Conservation (phyloP, 2,329 filamentous ascomycete genomes). For the Emergomyces orientalis region DNA sequence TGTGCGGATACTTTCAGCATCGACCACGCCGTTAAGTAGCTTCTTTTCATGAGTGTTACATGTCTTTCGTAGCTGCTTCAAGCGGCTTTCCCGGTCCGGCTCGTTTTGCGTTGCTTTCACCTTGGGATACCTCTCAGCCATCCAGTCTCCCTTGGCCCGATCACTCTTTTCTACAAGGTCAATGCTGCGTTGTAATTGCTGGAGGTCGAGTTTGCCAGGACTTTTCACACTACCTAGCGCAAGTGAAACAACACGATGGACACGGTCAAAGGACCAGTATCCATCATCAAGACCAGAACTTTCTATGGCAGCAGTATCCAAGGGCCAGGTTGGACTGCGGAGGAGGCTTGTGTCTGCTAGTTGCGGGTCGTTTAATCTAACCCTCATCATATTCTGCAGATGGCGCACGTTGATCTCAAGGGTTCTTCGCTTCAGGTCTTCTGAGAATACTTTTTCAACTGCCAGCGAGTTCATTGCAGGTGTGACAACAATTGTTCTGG, state of each 20-base stretch:
- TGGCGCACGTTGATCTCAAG: conserved; percentile 55
- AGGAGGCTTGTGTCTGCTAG: conserved; percentile 21
- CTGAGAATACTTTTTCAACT: conserved; percentile 36
- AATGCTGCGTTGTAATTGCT: conserved; percentile 30
- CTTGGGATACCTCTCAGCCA: conserved; percentile 26
- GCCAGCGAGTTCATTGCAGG: conserved; percentile 36
- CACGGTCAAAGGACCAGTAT: conserved; percentile 51
- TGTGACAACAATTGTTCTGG: conserved; percentile 47
- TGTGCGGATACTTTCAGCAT: conserved; percentile 70
- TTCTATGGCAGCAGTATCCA: conserved; percentile 22
- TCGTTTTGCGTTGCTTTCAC: conserved; percentile 25
- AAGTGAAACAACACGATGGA: conserved; percentile 51
- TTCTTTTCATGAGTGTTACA: conserved; percentile 73
- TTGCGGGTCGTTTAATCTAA: conserved; percentile 29
- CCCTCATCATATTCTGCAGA: conserved; percentile 52
- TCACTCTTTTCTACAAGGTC: conserved; percentile 35
- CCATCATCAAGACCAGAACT: conserved; percentile 40
- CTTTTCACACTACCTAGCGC: conserved; percentile 42
- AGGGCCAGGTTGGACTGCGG: conserved; percentile 23
- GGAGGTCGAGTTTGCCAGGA: conserved; percentile 33
- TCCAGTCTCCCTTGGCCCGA: conserved; percentile 30
- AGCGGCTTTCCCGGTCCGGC: conserved; percentile 31
- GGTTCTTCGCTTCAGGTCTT: conserved; percentile 42
- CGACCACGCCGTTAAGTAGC: conserved; percentile 70
- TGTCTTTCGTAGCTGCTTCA: conserved; percentile 46